Conservation (phyloP, 2,329 filamentous ascomycete genomes). For the Rutstroemia sp. region DNA sequence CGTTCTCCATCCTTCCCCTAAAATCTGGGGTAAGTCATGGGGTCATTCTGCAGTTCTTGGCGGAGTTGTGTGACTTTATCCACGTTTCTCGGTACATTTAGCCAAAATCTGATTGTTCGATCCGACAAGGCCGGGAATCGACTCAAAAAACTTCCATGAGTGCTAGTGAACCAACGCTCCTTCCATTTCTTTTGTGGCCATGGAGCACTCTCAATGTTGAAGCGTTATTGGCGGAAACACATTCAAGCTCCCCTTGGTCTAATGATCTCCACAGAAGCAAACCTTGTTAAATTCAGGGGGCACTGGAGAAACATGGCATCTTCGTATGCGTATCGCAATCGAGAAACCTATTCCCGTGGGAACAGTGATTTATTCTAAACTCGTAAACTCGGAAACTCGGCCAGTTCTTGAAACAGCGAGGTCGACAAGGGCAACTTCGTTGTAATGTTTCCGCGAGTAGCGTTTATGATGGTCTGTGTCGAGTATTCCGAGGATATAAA, state of each 20-base stretch:
- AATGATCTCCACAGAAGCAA: neutral
- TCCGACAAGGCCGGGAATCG: neutral
- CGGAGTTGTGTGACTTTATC: conserved; percentile 2
- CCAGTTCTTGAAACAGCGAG: neutral
- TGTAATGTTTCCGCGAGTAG: neutral
- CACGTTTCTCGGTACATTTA: conserved; percentile 1
- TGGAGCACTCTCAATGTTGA: neutral
- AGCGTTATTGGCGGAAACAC: conserved; percentile 1
- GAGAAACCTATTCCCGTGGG: neutral
- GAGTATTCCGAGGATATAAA: neutral
- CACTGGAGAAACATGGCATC: neutral
- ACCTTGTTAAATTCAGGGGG: neutral
- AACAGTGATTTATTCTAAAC: neutral
- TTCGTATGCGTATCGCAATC: neutral
- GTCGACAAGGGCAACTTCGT: too few species aligned
- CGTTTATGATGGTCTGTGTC: neutral
- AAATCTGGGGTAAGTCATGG: conserved; percentile 8
- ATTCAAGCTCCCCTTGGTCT: neutral
- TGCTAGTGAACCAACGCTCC: neutral
- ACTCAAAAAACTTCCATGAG: neutral
- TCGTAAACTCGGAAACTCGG: neutral
- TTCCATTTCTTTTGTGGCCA: neutral
- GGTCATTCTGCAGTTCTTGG: neutral
- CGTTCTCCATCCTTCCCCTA: neutral
- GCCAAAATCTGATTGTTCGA: neutral